Percentiles rank a stretch among this genome's conserved stretches.
These are phyloP conservation scores for Streptanthus diversifolius DNA, from an alignment of 345 rosid species.

Conservation along the genomic window DNA sequence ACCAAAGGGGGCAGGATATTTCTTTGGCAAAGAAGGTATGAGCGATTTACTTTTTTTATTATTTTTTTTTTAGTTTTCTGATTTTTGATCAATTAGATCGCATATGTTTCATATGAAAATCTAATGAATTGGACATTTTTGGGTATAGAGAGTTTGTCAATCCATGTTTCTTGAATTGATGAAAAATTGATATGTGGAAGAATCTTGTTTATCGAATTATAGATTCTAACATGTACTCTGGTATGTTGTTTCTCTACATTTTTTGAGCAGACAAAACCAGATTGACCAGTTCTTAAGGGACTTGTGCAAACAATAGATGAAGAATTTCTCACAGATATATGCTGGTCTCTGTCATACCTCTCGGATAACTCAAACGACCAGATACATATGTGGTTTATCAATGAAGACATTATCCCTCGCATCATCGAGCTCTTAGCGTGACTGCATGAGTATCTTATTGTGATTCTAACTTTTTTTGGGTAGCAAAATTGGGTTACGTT, in stretches of 20 bases:
- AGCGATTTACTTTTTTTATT: no score
- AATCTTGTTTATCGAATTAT: slow-evolving; percentile 51
- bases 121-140: no score
- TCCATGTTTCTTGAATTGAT: background rate
- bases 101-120: no score
- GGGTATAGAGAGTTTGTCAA: background rate
- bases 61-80: no score
- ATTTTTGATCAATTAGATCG: no score
- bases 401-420: slow-evolving; percentile 65
- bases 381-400: slow-evolving; percentile 72
- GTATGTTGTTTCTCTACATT: slow-evolving; percentile 3
- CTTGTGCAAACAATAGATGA: slow-evolving; percentile 73
- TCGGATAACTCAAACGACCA: slow-evolving; percentile 69
- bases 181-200: no score
- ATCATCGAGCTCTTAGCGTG: slow-evolving; percentile 64
- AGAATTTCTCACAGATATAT: slow-evolving; percentile 82
- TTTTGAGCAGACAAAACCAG: slow-evolving; percentile 55
- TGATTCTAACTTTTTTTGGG: background rate
- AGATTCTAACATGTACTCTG: slow-evolving; percentile 6
- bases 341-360: slow-evolving; percentile 81
- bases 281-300: slow-evolving; percentile 65
- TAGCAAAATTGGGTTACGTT: background rate
- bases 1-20: no score
- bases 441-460: slow-evolving; percentile 44
- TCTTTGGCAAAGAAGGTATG: no score